Base-by-base conservation (phyloP, 768 basidiomycete genomes). In the Kockovaella imperatae region DNA sequence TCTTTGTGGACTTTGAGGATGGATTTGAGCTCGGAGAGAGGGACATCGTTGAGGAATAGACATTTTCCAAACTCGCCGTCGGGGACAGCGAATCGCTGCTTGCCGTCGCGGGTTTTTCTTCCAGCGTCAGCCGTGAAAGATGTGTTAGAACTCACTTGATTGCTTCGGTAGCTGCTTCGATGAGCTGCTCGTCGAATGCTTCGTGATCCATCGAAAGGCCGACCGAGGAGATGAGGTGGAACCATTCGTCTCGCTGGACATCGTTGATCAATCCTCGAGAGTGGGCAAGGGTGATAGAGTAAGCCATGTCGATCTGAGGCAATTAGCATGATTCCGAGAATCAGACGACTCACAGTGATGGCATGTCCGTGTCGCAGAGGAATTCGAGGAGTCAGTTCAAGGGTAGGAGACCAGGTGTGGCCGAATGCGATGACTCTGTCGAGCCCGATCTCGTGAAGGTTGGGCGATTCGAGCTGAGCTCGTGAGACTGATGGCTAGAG, bases 351-450 rank as follows among this genome's bases (percentile, higher is more conserved):
- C 28, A 50, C 56, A 34, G 49, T 59, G 55, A 71, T 69, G 47
- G 68, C 68, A 50, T 70, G 70, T 15, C 71, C 71, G 53, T 72
- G 71, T 32, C 71, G 54, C 6, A 72, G 61, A 23, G 71, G 71
- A 35, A 72, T 63, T 23, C 51, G 46, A 14, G 71, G 69, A 26
- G 64, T 67, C 31, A 72, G 56, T 55, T 72, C 71, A 36, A 69
- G 57, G 14, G 64, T 67, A 21, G 69, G 69, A 0, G 64, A 67
- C 69, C 69, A 68, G 34, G 67, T 68, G 56, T 72, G 63, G 30
- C 68, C 62, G 59, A 68, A 69, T 32, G 71, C 71, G 42, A 72
- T 72, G 34, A 72, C 71, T 50, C 71, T 64, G 66, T 72, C 70
- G 13, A 72, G 57, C 36, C 62, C 61, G 46, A 72, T 61, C 52